Conservation (phyloP, 371 early-diverging fungal species). For the Rhizopus arrhizus region DNA sequence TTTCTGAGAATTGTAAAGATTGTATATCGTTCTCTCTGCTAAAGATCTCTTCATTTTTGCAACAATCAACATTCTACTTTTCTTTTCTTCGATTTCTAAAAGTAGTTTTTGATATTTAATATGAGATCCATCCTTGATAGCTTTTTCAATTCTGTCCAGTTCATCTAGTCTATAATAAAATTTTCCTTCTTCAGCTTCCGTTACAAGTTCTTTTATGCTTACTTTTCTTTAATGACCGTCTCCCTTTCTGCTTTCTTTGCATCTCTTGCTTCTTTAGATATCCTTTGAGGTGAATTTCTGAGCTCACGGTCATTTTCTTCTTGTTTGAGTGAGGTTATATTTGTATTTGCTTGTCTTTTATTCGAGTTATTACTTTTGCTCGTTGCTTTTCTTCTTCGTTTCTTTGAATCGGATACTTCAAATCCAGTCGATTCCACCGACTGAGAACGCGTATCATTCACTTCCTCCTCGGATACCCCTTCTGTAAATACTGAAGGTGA, state of each 20-base stretch:
- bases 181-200: not conserved
- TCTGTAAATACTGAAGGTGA: slow-evolving; percentile 1
- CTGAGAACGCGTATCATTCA: slow-evolving; percentile 27
- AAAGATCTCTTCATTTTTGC: slow-evolving; percentile 33
- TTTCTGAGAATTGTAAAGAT: slow-evolving; percentile 29
- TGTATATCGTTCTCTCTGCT: slow-evolving; percentile 27
- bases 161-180: slow-evolving; percentile 26
- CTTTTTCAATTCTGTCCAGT: slow-evolving; percentile 33
- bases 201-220: not conserved
- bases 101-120: slow-evolving; percentile 32
- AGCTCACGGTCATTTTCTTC: slow-evolving; percentile 35
- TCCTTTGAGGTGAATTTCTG: slow-evolving; percentile 22
- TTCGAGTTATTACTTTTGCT: slow-evolving; percentile 10
- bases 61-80: slow-evolving; percentile 21
- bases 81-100: slow-evolving; percentile 28
- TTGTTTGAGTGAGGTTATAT: slow-evolving; percentile 1
- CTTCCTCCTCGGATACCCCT: slow-evolving; percentile 1
- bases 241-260: slow-evolving; percentile 34
- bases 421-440: slow-evolving; percentile 35
- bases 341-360: slow-evolving; percentile 16
- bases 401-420: slow-evolving; percentile 23
- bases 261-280: slow-evolving; percentile 32
- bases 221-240: slow-evolving; percentile 29
- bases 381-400: slow-evolving; percentile 24
- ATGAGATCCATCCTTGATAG: slow-evolving; percentile 36